phyloP scores from a whole-genome alignment of 2,329 filamentous ascomycete species.

The Ascomycota sp. region DNA sequence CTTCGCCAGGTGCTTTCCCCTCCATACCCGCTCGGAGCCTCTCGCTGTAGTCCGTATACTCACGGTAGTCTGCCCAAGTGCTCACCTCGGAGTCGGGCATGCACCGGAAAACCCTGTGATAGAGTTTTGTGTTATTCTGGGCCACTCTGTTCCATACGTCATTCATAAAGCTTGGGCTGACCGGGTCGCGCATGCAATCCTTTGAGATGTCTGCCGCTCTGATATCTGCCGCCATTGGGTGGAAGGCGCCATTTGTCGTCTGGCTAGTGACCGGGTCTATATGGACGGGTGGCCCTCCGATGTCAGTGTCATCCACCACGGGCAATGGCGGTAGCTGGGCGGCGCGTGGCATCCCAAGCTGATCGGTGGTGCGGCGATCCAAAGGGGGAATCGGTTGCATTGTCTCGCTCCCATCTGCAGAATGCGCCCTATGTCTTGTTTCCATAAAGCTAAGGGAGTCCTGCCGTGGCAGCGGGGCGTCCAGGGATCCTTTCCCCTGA shows the following conservation, averaged over 20 bases:
- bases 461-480: conserved; percentile 16
- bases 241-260: conserved; percentile 19
- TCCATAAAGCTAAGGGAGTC: conserved; percentile 7
- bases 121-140: conserved; percentile 87
- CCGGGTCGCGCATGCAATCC: conserved; percentile 84
- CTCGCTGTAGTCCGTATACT: conserved; percentile 55
- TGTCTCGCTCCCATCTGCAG: conserved; percentile 18
- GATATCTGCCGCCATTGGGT: conserved; percentile 43
- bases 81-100: conserved; percentile 90
- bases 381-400: conserved; percentile 29
- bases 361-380: conserved; percentile 38
- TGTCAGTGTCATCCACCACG: conserved; percentile 55
- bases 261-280: conserved; percentile 28
- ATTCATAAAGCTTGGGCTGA: conserved; percentile 61
- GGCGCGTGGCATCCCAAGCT: conserved; percentile 42
- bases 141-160: conserved; percentile 75
- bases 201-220: conserved; percentile 52
- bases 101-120: conserved; percentile 79
- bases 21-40: conserved; percentile 50
- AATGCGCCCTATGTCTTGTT: conserved; percentile 11
- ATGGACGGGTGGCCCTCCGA: conserved; percentile 46
- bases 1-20: conserved; percentile 26
- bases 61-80: conserved; percentile 81
- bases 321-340: conserved; percentile 52
- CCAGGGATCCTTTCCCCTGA: conserved; percentile 39